Conservation (phyloP, 2,329 filamentous ascomycete genomes). For the Grosmannia penicillata region DNA sequence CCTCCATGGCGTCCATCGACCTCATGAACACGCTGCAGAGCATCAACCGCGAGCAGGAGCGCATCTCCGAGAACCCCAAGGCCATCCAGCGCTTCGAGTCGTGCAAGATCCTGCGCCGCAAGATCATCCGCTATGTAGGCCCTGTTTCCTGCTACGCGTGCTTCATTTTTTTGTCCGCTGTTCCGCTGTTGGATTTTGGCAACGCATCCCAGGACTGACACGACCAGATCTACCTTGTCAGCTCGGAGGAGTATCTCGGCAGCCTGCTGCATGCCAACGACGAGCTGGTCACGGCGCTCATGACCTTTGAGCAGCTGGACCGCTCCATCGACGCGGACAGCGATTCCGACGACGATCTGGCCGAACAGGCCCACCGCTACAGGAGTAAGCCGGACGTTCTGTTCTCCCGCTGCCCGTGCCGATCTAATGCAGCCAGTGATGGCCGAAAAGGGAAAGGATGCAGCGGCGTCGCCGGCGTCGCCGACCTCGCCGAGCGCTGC, state of each 20-base stretch:
- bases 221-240: conserved; percentile 69
- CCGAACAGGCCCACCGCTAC: conserved; percentile 52
- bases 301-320: conserved; percentile 90
- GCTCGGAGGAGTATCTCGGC: conserved; percentile 83
- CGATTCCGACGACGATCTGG: conserved; percentile 53
- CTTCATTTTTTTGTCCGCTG: neutral
- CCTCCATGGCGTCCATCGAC: conserved; percentile 83
- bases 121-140: conserved; percentile 65
- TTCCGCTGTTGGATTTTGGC: too few relatives aligned
- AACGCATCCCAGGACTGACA: conserved; percentile 4
- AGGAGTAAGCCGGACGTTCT: conserved; percentile 29
- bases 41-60: conserved; percentile 78
- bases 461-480: conserved; percentile 28
- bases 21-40: conserved; percentile 74
- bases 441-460: conserved; percentile 33
- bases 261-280: conserved; percentile 88
- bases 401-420: too few relatives aligned
- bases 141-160: too few relatives aligned
- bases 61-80: conserved; percentile 69
- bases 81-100: conserved; percentile 67
- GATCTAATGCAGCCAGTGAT: conserved; percentile 29
- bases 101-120: conserved; percentile 73
- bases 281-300: conserved; percentile 82
- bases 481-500: conserved; percentile 19
- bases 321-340: conserved; percentile 65